These are phyloP conservation scores for Eimeria sp. DNA, from an alignment of 169 alveolate species.

Conservation along the genomic window DNA sequence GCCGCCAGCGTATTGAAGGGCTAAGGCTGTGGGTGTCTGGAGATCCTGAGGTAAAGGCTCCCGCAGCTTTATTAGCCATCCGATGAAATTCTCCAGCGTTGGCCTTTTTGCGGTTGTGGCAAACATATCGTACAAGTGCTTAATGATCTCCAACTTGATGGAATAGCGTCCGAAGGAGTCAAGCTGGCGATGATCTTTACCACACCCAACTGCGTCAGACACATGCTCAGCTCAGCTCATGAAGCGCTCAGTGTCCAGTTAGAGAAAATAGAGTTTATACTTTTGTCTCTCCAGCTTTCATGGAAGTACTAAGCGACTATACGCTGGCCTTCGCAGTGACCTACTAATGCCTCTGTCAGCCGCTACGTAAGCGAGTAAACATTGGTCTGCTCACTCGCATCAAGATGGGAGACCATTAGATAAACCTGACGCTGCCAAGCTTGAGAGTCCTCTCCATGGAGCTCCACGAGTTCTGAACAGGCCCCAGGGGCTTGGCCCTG, in stretches of 20 bases:
- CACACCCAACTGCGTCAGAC: conserved; percentile 57
- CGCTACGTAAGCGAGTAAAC: not conserved
- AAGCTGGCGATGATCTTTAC: conserved; percentile 21
- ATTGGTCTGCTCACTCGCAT: conserved; percentile 20
- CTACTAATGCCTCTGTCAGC: not conserved
- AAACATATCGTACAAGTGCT: conserved; percentile 40
- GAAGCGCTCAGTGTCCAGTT: not conserved
- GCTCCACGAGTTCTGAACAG: conserved; percentile 26
- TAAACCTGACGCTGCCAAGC: conserved; percentile 73
- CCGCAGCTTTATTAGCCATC: conserved; percentile 48
- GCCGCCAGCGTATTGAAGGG: conserved; percentile 42
- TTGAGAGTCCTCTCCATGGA: conserved; percentile 22
- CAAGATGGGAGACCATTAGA: conserved; percentile 44
- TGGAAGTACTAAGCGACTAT: not conserved
- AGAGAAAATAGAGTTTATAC: not conserved
- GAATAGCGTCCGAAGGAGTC: conserved; percentile 57
- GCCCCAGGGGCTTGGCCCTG: conserved; percentile 35
- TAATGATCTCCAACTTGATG: conserved; percentile 50
- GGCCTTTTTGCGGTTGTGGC: conserved; percentile 8
- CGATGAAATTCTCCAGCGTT: conserved; percentile 1
- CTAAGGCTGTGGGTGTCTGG: conserved; percentile 65
- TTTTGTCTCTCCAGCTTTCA: not conserved
- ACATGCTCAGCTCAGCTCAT: not conserved
- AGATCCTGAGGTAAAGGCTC: conserved; percentile 46
- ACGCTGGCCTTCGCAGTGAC: not conserved